Conservation (phyloP, 116 monocot species). For the Papilionanthe hybrid region DNA sequence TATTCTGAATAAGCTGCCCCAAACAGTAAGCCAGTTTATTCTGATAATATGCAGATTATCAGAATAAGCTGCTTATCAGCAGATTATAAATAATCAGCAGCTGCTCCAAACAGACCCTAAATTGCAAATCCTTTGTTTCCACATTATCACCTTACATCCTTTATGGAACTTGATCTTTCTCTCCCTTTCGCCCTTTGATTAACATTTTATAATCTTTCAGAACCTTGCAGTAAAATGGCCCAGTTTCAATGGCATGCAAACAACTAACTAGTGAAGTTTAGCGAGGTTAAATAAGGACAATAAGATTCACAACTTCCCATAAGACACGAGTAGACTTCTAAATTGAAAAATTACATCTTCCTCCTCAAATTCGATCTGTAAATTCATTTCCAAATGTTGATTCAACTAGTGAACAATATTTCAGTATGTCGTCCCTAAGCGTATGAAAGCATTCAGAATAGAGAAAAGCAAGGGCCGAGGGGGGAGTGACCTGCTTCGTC, state of each 20-base stretch:
- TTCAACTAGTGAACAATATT: not conserved
- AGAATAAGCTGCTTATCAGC: no score
- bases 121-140: no score
- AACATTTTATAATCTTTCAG: not conserved
- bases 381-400: not conserved
- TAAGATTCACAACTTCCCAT: not conserved
- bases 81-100: no score
- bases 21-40: no score
- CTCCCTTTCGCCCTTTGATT: not conserved
- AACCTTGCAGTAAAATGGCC: not conserved
- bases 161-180: not conserved
- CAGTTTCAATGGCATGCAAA: not conserved
- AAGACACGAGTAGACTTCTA: not conserved
- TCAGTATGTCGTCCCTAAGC: not conserved
- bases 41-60: no score
- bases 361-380: not conserved
- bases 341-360: not conserved
- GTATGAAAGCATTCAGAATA: not conserved
- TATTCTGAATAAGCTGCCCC: no score
- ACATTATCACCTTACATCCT: not conserved
- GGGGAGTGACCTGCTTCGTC: slow-evolving; percentile 55
- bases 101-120: no score
- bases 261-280: not conserved
- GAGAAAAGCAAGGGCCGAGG: not conserved
- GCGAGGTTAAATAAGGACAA: not conserved